Evolutionary conservation across 2,329 filamentous ascomycete species (phyloP).

Genomic region (Epicoccum nigrum): DNA sequence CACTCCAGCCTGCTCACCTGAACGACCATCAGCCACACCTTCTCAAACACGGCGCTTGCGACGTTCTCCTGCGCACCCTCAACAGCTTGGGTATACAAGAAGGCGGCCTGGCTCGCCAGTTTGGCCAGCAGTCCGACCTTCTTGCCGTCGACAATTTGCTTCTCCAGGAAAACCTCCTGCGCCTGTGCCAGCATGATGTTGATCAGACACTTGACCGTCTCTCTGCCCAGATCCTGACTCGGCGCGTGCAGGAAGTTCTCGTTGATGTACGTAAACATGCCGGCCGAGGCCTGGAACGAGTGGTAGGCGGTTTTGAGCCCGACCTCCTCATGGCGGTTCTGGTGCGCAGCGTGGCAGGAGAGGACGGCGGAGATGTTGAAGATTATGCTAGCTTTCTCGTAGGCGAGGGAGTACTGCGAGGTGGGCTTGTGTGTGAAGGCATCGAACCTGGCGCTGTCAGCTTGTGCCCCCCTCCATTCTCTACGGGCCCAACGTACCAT

Average conservation of each 20-base stretch:
- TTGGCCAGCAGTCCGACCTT: conserved; percentile 92
- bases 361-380: conserved; percentile 99
- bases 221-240: conserved; percentile 91
- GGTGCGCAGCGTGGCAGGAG: conserved; percentile 91
- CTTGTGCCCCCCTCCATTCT: not conserved
- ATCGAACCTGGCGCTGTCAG: conserved; percentile 76
- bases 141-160: conserved; percentile 90
- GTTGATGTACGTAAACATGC: conserved; percentile 99
- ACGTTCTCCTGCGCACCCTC: conserved; percentile 95
- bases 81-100: conserved; percentile 83
- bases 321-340: conserved; percentile 88
- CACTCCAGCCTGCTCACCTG: conserved; percentile 61
- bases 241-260: conserved; percentile 98
- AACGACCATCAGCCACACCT: conserved; percentile 84
- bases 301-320: conserved; percentile 97
- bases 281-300: conserved; percentile 95
- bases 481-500: conserved; percentile 65
- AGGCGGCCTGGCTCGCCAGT: conserved; percentile 86
- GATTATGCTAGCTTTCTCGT: conserved; percentile 98
- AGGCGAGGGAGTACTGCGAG: conserved; percentile 93
- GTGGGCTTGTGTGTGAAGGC: conserved; percentile 99
- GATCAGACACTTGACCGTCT: conserved; percentile 95
- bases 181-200: conserved; percentile 92
- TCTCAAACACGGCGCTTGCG: conserved; percentile 88
- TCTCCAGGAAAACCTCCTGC: conserved; percentile 97